Conservation (phyloP, 2,329 filamentous ascomycete genomes). For the Truncatella angustata region DNA sequence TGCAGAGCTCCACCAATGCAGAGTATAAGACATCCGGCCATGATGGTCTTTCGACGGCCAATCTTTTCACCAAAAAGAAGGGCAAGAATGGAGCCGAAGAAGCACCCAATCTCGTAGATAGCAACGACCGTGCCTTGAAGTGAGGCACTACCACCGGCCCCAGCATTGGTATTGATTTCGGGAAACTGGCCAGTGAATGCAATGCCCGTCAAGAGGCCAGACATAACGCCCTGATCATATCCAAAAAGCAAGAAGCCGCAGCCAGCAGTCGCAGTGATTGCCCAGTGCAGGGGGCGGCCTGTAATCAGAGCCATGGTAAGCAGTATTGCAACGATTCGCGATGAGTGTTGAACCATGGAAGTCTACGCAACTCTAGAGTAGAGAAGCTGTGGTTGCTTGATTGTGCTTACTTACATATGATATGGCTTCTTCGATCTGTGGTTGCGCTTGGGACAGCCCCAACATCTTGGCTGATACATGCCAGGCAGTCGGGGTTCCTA, state of each 20-base stretch:
- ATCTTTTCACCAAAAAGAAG: conserved; percentile 38
- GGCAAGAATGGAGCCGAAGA: conserved; percentile 35
- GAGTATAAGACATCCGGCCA: conserved; percentile 38
- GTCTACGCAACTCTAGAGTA: not conserved
- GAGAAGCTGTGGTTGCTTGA: too few species aligned
- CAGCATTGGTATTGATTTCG: conserved; percentile 33
- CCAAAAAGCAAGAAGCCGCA: conserved; percentile 36
- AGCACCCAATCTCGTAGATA: conserved; percentile 28
- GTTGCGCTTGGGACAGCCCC: too few species aligned
- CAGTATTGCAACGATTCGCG: not conserved
- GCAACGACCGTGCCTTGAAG: conserved; percentile 39
- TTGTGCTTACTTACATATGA: too few species aligned
- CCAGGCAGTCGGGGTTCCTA: too few species aligned
- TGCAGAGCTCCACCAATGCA: conserved; percentile 44
- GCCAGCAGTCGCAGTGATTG: conserved; percentile 34
- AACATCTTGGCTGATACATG: too few species aligned
- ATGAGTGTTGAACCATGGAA: not conserved
- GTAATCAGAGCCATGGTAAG: conserved; percentile 1
- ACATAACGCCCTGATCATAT: conserved; percentile 32
- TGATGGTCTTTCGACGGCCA: conserved; percentile 38
- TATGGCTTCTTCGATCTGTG: too few species aligned
- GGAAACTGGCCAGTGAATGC: conserved; percentile 32
- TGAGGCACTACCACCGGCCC: conserved; percentile 35
- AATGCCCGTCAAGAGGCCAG: conserved; percentile 30
- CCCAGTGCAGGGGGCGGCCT: conserved; percentile 36